phyloP scores from a whole-genome alignment of 108 stramenopile genomes.

The Cyclostephanos invisitatus region DNA sequence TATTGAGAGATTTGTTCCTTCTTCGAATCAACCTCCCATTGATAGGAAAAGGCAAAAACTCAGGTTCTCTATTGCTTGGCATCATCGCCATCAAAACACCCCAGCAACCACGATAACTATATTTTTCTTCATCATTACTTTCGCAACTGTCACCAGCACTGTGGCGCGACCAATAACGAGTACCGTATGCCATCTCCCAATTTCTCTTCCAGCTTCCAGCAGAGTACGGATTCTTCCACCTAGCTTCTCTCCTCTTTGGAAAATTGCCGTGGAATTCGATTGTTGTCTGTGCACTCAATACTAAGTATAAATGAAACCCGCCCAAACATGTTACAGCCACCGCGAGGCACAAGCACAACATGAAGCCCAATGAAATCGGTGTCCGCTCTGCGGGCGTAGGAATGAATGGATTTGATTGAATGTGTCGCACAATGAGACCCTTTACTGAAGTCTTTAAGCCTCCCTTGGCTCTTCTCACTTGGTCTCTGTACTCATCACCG shows the following conservation, averaged over 20 bases:
- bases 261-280: constrained; percentile 92
- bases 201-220: constrained; percentile 69
- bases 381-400: constrained; percentile 67
- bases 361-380: constrained; percentile 73
- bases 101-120: constrained; percentile 23
- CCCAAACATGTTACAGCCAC: constrained; percentile 66
- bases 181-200: constrained; percentile 80
- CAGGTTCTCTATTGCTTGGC: constrained; percentile 73
- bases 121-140: constrained; percentile 13
- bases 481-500: constrained; percentile 47
- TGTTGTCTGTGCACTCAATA: constrained; percentile 80
- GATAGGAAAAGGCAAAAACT: constrained; percentile 83
- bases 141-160: neutral
- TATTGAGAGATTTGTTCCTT: constrained; percentile 7
- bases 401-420: constrained; percentile 52
- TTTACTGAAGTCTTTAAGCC: constrained; percentile 9
- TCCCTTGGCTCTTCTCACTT: constrained; percentile 38
- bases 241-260: constrained; percentile 40
- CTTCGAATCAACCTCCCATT: constrained; percentile 53
- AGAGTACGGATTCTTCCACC: constrained; percentile 80
- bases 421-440: constrained; percentile 34
- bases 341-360: constrained; percentile 82
- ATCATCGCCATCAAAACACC: constrained; percentile 53
- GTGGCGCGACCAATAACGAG: constrained; percentile 7
- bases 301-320: constrained; percentile 83